phyloP scores from a whole-genome alignment of 306 rosid genomes.

The Acacia acuminata region DNA sequence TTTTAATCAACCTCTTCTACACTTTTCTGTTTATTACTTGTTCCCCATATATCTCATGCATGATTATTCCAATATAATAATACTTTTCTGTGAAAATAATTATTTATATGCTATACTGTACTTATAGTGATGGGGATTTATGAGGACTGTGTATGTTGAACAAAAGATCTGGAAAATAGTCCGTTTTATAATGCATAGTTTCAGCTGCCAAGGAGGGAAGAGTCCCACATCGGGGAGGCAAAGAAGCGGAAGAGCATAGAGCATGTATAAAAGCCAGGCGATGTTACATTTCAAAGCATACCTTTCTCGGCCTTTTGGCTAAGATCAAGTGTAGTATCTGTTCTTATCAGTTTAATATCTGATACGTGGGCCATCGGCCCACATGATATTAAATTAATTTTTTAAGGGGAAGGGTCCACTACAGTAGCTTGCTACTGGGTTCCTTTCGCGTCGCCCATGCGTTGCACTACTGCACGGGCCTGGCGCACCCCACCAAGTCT shows the following conservation, averaged over 20 bases:
- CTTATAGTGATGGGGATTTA: not conserved
- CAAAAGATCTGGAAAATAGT: not conserved
- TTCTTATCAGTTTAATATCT: not conserved
- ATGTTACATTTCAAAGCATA: rapidly evolving
- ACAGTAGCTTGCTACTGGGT: not conserved
- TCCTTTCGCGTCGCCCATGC: not conserved
- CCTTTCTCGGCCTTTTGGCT: not conserved
- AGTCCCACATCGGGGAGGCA: not conserved
- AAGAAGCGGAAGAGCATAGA: not conserved
- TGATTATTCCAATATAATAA: not conserved
- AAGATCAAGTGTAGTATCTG: not conserved
- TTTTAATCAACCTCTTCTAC: not conserved
- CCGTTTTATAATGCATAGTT: not conserved
- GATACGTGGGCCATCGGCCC: not conserved
- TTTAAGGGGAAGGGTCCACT: not conserved
- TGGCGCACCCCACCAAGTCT: not conserved
- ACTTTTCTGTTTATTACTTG: not conserved
- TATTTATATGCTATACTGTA: not conserved
- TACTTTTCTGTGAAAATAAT: not conserved
- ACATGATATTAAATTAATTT: not conserved
- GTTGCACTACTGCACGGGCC: not conserved
- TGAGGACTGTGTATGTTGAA: not conserved
- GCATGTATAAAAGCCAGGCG: not conserved
- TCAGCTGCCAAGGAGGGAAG: not conserved
- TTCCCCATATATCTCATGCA: no score